Evolutionary conservation across 352 stramenopile species (phyloP).

Genomic region (Pythium aristosporum): DNA sequence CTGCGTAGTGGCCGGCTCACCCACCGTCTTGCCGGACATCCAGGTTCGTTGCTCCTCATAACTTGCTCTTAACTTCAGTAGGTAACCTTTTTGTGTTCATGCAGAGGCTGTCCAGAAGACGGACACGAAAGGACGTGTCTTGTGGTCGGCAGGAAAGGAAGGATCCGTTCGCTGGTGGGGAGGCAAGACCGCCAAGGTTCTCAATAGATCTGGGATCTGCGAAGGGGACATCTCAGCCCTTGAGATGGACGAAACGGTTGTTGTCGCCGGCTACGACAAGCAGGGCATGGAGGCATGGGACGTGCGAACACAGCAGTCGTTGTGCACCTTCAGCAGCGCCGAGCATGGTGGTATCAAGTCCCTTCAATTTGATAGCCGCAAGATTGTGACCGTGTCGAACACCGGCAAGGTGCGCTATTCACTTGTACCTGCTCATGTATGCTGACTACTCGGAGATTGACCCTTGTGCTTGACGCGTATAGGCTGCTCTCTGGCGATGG

Average conservation of each 20-base stretch:
- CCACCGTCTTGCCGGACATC: constrained; percentile 80
- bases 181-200: constrained; percentile 84
- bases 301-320: constrained; percentile 81
- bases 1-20: constrained; percentile 75
- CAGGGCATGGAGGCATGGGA: constrained; percentile 89
- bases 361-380: constrained; percentile 86
- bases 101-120: constrained; percentile 78
- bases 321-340: constrained; percentile 81
- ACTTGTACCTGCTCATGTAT: background rate
- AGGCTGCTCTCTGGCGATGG: constrained; percentile 85
- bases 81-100: constrained; percentile 1
- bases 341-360: constrained; percentile 69
- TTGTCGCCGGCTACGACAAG: constrained; percentile 78
- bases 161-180: constrained; percentile 87
- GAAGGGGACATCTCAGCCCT: constrained; percentile 72
- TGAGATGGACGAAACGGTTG: constrained; percentile 89
- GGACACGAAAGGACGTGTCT: constrained; percentile 80
- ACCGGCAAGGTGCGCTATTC: constrained; percentile 54
- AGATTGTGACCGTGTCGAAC: constrained; percentile 78
- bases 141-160: constrained; percentile 84
- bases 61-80: background rate
- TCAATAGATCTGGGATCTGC: constrained; percentile 80
- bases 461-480: background rate
- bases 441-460: background rate
- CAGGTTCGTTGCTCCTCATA: constrained; percentile 41